Base-by-base conservation (phyloP, 2,329 filamentous ascomycete species). In the Colletotrichum neosansevieriae region DNA sequence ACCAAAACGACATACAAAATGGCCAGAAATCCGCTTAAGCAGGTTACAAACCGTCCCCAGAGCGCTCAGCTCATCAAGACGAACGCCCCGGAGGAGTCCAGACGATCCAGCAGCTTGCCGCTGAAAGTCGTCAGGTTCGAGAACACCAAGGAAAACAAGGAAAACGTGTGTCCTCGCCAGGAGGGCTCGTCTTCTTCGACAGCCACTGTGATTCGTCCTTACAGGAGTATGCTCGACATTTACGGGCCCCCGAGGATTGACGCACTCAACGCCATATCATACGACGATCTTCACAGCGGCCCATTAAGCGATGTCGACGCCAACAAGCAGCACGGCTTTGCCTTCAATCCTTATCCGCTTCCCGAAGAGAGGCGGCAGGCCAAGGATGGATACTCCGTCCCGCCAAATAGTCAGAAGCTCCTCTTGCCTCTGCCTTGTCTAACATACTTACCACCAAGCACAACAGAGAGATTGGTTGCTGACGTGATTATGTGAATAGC, bases 141-240 rank as follows among this genome's bases (percentile, higher is more conserved):
- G 19, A 17, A 76, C 68, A 78, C 7, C 69, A 73, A 63, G 17
- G 7, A 29, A 9, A 29, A 19, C 21, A 58, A 63, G 42, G 71
- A 71, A 10, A 72, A 70, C 24, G 9, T 40, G 13, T 36, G 50
- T 6, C 47, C 58, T 12, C 58, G 59, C 17, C 63, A 67, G 19
- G 36, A 38, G 54, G 17, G 50, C 11, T 36, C 71, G 3, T 57
- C 71, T 9, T 61, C 59, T 40, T 49, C 70, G 2, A 63, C 72
- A 19, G 58, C 59, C 56, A 73, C 72, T 4, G 63, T 74, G 29
- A 29, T 29, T 40, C 78, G 71, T 6, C 79, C 79, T 49, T 86
- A 82, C 71, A 81, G 83, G 67, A 88, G 85, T 75, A 85, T 88
- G 86, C 78, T 88, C 19, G 82, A 85, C 51, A 78, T 88, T 81